Evolutionary conservation across 73 alveolate species (phyloP), one percentile per base, ranked within the genome.

Genomic region (Urostyla sp.): DNA sequence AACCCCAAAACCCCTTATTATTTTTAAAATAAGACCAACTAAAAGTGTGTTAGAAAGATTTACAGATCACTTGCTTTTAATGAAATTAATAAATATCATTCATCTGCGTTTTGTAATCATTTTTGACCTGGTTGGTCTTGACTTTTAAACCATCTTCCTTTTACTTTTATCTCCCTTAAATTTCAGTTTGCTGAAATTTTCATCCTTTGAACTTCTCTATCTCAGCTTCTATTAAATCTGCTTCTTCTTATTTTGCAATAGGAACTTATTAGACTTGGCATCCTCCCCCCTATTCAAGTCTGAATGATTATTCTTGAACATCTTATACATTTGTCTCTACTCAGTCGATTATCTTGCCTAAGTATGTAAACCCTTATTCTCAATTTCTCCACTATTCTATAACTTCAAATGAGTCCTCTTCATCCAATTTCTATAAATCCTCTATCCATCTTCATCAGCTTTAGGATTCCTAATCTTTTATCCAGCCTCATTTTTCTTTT

Each of bases 341-440:
- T 85, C 76, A 40, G 52, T 79, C 28, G 80, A 27, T 16, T 83
- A 59, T 66, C 75, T 66, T 0, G 92, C 95, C 61, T 89, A 81
- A 28, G n/a, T n/a, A n/a, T n/a, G n/a, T n/a, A n/a, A n/a, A n/a
- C n/a, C n/a, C n/a, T n/a, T n/a, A n/a, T n/a, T n/a, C n/a, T 93
- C 98, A 36, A 32, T 52, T 45, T 93, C 98, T 16, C 98, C 98
- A 1, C 67, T 72, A 21, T 52, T 48, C 61, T 93, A 87, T 36
- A 90, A 37, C 66, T 85, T 74, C 38, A 90, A 59, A 13, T 87
- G 84, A 35, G 93, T 93, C 89, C 73, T 59, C 28, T 83, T 73
- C 88, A 75, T 53, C 98, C 98, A 93, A 40, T 87, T 84, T 55
- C 90, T 93, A 55, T 90, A 90, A 27, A 86, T 52, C 72, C 90